Evolutionary conservation across 257 asterid species (phyloP), one percentile per base, ranked within the genome.

Genomic region (Lithospermum erythrorhizon): DNA sequence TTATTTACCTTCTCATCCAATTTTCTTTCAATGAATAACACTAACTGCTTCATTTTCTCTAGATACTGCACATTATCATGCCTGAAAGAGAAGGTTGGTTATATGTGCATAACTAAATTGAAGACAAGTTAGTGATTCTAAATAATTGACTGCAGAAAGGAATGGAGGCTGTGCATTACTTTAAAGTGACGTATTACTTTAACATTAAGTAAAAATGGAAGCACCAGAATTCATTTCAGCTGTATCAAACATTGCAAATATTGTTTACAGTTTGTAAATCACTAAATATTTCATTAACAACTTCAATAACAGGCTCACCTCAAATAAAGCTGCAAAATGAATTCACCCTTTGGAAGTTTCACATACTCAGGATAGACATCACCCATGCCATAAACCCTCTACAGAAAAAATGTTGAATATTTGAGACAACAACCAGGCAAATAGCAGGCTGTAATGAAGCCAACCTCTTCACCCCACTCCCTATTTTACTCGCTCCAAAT

Each of bases 261-360:
- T 23, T 13, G 22, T 17, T 24, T 24, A 19, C 15, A 27, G 25
- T 58, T 20, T 27, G 56, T 41, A 27, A 19, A 30, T 20, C 0
- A 4, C 41, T 17, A 20, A 48, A 49, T 11, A 22, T 29, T 55
- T 20, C 18, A 53, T 53, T 27, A 23, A 48, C 21, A 32, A 23
- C 49, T 19, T 32, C 35, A 51, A 71, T 18, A 66, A 73, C 32
- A 35, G 35, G 10, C 53, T 61, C 58, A 74, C 98, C 98, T 88
- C 68, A 91, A 65, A 81, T 80, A 81, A 48, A 91, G 95, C 81
- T 78, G 97, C 64, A 91, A 71, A 61, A 71, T 84, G 76, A 78
- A 88, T 69, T 91, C 96, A 65, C 96, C 98, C 94, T 88, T 91
- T 23, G 98, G 96, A 76, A 91, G 85, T 75, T 84, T 88, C 23